Evolutionary conservation across 257 asterid species (phyloP).

Genomic region (Solanum sparsipilum): DNA sequence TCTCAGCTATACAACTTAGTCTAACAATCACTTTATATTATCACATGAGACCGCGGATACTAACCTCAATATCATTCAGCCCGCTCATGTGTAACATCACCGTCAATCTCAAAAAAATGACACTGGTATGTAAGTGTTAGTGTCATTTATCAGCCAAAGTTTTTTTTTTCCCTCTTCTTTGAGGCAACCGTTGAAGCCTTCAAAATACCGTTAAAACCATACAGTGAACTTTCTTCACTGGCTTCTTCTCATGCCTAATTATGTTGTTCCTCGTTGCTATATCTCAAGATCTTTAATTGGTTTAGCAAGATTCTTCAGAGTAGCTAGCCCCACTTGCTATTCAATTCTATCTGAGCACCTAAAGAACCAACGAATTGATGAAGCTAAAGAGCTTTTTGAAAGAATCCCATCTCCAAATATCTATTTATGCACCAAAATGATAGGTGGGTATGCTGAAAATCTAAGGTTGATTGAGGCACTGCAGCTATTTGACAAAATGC

Average conservation of each 20-base stretch:
- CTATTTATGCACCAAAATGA: conserved; percentile 50
- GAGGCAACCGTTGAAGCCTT: not conserved
- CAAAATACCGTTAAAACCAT: not conserved
- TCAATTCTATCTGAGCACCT: conserved; percentile 20
- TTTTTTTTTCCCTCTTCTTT: not conserved
- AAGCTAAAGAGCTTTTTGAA: conserved; percentile 20
- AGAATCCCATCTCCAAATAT: conserved; percentile 33
- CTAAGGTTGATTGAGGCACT: conserved; percentile 51
- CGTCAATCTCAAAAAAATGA: not conserved
- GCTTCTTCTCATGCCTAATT: not conserved
- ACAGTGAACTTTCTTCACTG: not conserved
- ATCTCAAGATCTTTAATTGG: conserved; percentile 8
- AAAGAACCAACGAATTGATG: conserved; percentile 22
- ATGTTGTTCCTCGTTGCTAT: not conserved
- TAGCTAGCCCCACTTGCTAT: not conserved
- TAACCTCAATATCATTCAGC: not conserved
- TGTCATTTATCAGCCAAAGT: not conserved
- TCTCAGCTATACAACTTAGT: not conserved
- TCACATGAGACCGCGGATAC: no score
- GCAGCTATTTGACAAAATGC: conserved; percentile 63
- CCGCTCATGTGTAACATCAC: not conserved
- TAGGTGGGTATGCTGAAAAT: conserved; percentile 32
- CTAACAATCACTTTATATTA: not conserved
- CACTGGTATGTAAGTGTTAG: not conserved
- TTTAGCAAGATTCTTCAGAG: conserved; percentile 3